Base-by-base conservation (phyloP, 257 asterid genomes). In the Penstemon barbatus region DNA sequence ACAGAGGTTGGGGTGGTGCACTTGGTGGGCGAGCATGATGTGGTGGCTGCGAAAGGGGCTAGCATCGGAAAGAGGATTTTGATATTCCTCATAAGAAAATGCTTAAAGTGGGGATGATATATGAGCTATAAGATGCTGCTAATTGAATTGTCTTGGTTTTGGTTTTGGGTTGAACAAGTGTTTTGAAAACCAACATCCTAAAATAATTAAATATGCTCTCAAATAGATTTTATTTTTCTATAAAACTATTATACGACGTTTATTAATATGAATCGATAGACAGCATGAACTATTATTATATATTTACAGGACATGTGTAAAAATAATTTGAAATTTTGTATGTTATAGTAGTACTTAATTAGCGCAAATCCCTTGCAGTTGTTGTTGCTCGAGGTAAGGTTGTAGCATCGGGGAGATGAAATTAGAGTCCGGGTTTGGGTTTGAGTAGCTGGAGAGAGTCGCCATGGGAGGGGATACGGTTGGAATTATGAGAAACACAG, bases 61-160 rank as follows among this genome's bases (percentile, higher is more conserved):
- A 52, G 53, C 11, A 25, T 84, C 7, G 80, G 77, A 37, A 84
- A 86, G 78, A 80, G 65, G 65, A 44, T 86, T 13, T 18, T 82
- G 83, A 81, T 57, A 84, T 88, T 45, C 91, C 96, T 37, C 88
- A 81, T 3, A 76, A 78, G 76, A 68, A 79, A 42, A 85, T 84
- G 95, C 84, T 86, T 61, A 86, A 86, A 65, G 95, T 86, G 3
- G 92, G 95, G 45, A 84, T 86, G 96, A 82, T 73, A 0, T 84
- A 79, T 63, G 81, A 86, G 11, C 84, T 79, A 53, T 75, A 75
- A 50, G 38, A 11, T 15, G 18, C 18, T 41, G 25, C 12, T 10
- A 2, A 55, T 44, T 36, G 37, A 12, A 44, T 44, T 2, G 13
- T 68, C 12, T 7, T 49, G 54, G 33, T 25, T 25, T 25, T 25